Conservation (phyloP, 805 yeast genomes). For the Candida schatavii region DNA sequence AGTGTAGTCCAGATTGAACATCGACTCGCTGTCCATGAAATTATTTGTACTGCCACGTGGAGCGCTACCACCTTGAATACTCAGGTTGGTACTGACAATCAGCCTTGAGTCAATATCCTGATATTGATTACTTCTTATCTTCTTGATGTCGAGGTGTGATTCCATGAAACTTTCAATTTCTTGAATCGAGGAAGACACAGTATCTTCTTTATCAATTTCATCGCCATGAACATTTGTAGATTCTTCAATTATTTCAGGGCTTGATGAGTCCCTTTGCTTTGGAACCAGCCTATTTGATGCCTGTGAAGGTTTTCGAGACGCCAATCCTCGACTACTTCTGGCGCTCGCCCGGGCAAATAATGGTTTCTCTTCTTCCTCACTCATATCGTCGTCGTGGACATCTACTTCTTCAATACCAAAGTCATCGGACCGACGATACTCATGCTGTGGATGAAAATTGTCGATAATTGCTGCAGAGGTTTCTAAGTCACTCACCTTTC, state of each 20-base stretch:
- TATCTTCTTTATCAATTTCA: slow-evolving; percentile 1
- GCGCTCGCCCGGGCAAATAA: slow-evolving; percentile 3
- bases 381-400: slow-evolving; percentile 16
- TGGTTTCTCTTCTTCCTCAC: slow-evolving; percentile 7
- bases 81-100: background rate
- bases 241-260: slow-evolving; percentile 2
- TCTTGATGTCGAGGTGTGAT: slow-evolving; percentile 8
- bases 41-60: background rate
- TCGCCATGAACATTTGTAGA: slow-evolving; percentile 3
- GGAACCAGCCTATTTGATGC: too few relatives aligned
- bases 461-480: background rate
- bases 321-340: background rate
- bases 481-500: background rate
- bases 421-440: slow-evolving; percentile 14
- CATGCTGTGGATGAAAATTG: background rate
- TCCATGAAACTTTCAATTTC: slow-evolving; percentile 6
- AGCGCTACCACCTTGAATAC: background rate
- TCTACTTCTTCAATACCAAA: slow-evolving; percentile 38
- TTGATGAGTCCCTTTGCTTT: background rate
- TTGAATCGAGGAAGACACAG: slow-evolving; percentile 5
- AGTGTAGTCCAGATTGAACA: slow-evolving; percentile 1
- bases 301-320: background rate
- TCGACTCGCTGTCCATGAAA: background rate
- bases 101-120: slow-evolving; percentile 3
- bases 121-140: slow-evolving; percentile 5